Conservation (phyloP, 2,329 filamentous ascomycete genomes). For the Lachnellula occidentalis region DNA sequence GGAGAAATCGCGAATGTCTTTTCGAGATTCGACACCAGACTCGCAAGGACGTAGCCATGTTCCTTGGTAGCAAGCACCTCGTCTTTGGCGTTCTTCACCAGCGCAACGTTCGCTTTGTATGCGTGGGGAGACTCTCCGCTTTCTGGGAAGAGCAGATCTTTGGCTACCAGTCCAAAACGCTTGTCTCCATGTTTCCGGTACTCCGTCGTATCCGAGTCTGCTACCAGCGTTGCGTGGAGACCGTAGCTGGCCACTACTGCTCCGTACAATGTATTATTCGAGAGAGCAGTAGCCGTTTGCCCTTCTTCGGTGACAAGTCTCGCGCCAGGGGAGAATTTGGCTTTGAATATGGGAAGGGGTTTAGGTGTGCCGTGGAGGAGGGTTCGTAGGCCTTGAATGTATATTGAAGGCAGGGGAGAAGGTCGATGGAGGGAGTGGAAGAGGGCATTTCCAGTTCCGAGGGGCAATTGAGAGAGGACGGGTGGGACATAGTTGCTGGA, state of each 20-base stretch:
- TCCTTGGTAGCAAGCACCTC: slow-evolving; percentile 35
- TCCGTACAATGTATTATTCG: slow-evolving; percentile 49
- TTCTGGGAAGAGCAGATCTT: slow-evolving; percentile 61
- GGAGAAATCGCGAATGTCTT: slow-evolving; percentile 79
- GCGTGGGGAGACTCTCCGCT: slow-evolving; percentile 45
- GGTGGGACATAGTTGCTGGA: slow-evolving; percentile 32
- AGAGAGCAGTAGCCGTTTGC: slow-evolving; percentile 21
- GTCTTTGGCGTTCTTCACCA: slow-evolving; percentile 27
- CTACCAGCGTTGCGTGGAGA: slow-evolving; percentile 82
- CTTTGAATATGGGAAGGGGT: slow-evolving; percentile 57
- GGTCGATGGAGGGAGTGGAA: slow-evolving; percentile 53
- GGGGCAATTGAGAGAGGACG: slow-evolving; percentile 49
- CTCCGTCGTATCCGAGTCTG: slow-evolving; percentile 79
- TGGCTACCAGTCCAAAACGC: slow-evolving; percentile 80
- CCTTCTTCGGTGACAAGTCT: slow-evolving; percentile 36
- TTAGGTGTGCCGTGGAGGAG: slow-evolving; percentile 52
- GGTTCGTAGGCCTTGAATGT: slow-evolving; percentile 44
- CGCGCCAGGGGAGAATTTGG: slow-evolving; percentile 52
- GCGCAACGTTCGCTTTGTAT: slow-evolving; percentile 49
- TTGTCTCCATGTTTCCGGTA: slow-evolving; percentile 72
- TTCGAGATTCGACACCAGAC: slow-evolving; percentile 76
- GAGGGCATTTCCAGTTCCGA: slow-evolving; percentile 61
- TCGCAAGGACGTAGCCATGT: slow-evolving; percentile 73
- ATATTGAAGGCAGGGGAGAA: slow-evolving; percentile 39
- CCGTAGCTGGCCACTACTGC: slow-evolving; percentile 87